Base-by-base conservation (phyloP, 2,329 filamentous ascomycete species). In the Coccinonectria pachysandricola region DNA sequence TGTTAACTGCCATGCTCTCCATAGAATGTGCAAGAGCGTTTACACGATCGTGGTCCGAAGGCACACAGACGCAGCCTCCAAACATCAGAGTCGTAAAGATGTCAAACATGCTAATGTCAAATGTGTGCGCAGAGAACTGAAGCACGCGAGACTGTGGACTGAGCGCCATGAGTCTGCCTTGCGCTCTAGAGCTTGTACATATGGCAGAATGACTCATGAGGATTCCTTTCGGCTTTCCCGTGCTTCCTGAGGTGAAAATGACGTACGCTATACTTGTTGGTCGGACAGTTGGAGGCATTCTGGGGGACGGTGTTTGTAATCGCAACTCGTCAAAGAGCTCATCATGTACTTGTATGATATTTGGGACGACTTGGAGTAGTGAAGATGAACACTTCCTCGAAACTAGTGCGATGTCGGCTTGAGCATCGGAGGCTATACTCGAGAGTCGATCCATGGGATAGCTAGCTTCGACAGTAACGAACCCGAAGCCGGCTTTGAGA, bases 221-320 rank as follows among this genome's bases (percentile, higher is more conserved):
- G 4, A 38, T 33, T 6, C 43, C 43, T 21, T 47, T 47, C 4
- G 43, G 41, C 10, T 29, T 28, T n/a, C 42, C 43, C 2, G 43
- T 45, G 20, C 36, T 45, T 7, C 42, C 43, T 5, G 39, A 43
- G 7, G 42, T 46, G 26, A 45, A 46, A 13, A 43, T 21, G 15
- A 16, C 24, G 19, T 10, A 35, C 18, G 2, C 27, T 16, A 3
- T 8, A 11, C 9, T 40, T 30, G 4, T 22, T 8, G n/a, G n/a
- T n/a, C n/a, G n/a, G n/a, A n/a, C n/a, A n/a, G n/a, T 7, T 40
- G 29, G 3, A 44, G 24, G 12, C 31, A 22, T 3, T 24, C 38
- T 27, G 2, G 35, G 28, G 17, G 45, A 45, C 7, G 20, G 14
- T 3, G 39, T 41, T 9, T 35, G n/a, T n/a, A n/a, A n/a, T n/a